Evolutionary conservation across 2,329 filamentous ascomycete genomes (phyloP), one percentile per base, ranked within the genome.

Genomic region (Aureobasidium melanogenum): DNA sequence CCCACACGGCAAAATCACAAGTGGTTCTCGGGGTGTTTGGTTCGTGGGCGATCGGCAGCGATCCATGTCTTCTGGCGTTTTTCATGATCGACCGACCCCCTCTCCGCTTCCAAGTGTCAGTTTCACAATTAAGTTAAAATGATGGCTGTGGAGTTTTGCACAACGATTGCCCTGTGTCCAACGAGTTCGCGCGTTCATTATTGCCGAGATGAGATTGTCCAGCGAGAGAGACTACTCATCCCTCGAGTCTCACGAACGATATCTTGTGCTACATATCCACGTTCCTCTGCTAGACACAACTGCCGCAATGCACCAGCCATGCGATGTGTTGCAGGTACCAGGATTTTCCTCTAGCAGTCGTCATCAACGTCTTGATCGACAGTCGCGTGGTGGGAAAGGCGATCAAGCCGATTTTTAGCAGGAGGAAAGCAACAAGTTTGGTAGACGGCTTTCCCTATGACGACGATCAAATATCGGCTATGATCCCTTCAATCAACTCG

Each of bases 301-400:
- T 46, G 28, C 54, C 41, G 41, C 54, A 47, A 48, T 59, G 44
- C 56, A 26, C 56, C 56, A 28, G 44, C 43, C 56, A 59, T 50
- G 56, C 56, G 36, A 57, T 39, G 19, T 32, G 56, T 59, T 59
- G 56, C 56, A 59, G 43, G 56, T 59, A 50, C 44, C 44, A 41
- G 56, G 43, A 50, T 48, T 36, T 30, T 15, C 43, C 44, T 41
- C 44, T 30, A 48, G 26, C 32, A 48, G 56, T 59, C 56, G 56
- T 59, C 56, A 59, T 48, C 44, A 59, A 59, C 56, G 56, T 59
- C 43, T 39, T 59, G 56, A 59, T 59, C 56, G 38, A 36, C 56
- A 43, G 39, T 59, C 56, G 56, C 56, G 56, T 59, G 56, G 56
- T 59, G 56, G 38, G 7, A 50, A 50, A 39, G 56, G 39, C 56